Conservation (phyloP, 2,329 filamentous ascomycete species). For the Beauveria australis region DNA sequence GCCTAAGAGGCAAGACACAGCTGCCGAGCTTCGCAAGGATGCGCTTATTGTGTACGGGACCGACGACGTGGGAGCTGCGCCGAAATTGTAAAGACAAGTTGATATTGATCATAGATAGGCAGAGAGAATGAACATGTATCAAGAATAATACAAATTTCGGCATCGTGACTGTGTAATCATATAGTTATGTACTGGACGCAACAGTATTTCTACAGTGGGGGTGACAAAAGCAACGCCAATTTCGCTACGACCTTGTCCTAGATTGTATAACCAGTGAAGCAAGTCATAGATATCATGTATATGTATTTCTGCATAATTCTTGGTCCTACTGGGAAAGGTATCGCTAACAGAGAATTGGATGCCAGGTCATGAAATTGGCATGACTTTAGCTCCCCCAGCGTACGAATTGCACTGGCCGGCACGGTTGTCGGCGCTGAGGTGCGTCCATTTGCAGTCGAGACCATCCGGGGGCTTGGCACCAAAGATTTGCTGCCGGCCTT, state of each 20-base stretch:
- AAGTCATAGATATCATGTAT: too few relatives aligned
- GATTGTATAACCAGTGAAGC: too few relatives aligned
- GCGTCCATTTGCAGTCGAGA: neutral
- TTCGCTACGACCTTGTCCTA: too few relatives aligned
- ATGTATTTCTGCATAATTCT: too few relatives aligned
- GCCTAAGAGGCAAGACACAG: slow-evolving; percentile 14
- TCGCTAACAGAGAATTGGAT: too few relatives aligned
- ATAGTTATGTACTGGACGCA: neutral
- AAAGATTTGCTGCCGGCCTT: neutral
- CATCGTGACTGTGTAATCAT: neutral
- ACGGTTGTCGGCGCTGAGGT: neutral
- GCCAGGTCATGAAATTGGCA: too few relatives aligned
- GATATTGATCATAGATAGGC: neutral
- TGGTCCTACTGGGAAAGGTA: too few relatives aligned
- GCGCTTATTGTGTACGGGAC: slow-evolving; percentile 29
- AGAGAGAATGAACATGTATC: neutral
- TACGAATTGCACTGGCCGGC: neutral
- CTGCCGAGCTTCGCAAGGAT: slow-evolving; percentile 24
- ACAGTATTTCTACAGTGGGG: too few relatives aligned
- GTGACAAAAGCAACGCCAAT: too few relatives aligned
- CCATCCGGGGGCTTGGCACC: neutral
- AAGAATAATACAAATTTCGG: neutral
- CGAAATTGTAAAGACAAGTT: slow-evolving; percentile 13
- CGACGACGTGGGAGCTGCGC: slow-evolving; percentile 1
- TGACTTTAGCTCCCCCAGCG: too few relatives aligned